phyloP scores from a whole-genome alignment of 1,284 basidiomycete genomes.

The Caloboletus firmus region DNA sequence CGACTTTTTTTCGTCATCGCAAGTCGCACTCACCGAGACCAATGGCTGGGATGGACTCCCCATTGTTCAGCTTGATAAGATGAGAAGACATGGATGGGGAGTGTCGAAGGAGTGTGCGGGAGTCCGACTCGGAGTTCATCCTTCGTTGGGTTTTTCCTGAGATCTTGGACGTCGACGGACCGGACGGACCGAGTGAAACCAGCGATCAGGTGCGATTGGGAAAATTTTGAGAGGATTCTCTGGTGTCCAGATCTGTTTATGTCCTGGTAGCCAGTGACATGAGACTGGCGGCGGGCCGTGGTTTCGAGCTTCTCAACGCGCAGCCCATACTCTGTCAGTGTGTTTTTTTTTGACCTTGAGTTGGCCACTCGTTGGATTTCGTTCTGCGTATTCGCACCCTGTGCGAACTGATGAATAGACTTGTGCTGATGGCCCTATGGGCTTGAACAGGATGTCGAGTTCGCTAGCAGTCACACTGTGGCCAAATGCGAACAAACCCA shows the following conservation, averaged over 20 bases:
- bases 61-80: slow-evolving; percentile 67
- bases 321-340: too few species aligned
- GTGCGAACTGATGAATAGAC: background rate
- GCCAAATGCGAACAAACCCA: too few species aligned
- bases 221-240: background rate
- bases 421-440: background rate
- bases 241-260: background rate
- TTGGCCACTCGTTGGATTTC: background rate
- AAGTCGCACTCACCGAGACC: slow-evolving; percentile 58
- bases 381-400: background rate
- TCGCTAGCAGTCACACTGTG: too few species aligned
- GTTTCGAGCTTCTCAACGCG: too few species aligned
- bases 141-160: background rate
- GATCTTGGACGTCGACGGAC: slow-evolving; percentile 11
- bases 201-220: slow-evolving; percentile 3
- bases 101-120: background rate
- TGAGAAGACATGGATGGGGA: slow-evolving; percentile 41
- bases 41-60: slow-evolving; percentile 63
- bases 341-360: background rate
- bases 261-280: background rate
- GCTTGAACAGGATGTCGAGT: background rate
- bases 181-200: slow-evolving; percentile 22
- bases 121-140: background rate
- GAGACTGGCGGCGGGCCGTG: background rate
- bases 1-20: background rate